These are phyloP conservation scores for Ophiocordyceps camponoti-saundersi DNA, from an alignment of 2,329 filamentous ascomycete species.

Conservation along the genomic window DNA sequence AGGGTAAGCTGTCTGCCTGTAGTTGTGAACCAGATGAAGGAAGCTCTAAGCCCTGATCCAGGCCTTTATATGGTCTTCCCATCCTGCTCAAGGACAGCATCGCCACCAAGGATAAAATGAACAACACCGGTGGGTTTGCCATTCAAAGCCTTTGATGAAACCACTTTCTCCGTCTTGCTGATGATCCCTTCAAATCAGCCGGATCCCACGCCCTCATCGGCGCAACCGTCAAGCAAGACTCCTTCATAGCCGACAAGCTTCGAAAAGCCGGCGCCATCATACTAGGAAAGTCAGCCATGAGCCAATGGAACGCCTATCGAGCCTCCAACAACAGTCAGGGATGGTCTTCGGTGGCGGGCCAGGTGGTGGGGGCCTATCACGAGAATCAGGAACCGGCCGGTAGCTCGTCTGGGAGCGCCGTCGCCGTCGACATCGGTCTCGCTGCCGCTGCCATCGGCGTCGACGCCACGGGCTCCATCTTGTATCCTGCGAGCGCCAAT, in stretches of 20 bases:
- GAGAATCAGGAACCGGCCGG: conserved; percentile 42
- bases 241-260: conserved; percentile 39
- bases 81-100: conserved; percentile 52
- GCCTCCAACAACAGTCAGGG: conserved; percentile 15
- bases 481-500: conserved; percentile 19
- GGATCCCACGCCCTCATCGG: conserved; percentile 42
- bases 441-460: conserved; percentile 41
- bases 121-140: conserved; percentile 34
- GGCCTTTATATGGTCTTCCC: conserved; percentile 43
- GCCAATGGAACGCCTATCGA: conserved; percentile 46
- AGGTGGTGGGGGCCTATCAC: conserved; percentile 42
- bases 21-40: neutral
- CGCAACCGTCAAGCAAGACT: conserved; percentile 36
- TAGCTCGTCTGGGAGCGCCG: conserved; percentile 43
- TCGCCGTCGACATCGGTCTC: conserved; percentile 40
- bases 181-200: conserved; percentile 11
- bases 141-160: no score
- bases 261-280: conserved; percentile 42
- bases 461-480: conserved; percentile 28
- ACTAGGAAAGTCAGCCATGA: conserved; percentile 45
- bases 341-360: conserved; percentile 47
- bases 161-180: neutral
- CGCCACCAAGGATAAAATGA: conserved; percentile 41
- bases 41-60: neutral
- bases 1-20: conserved; percentile 5